Evolutionary conservation across 1,284 basidiomycete genomes (phyloP).

Genomic region (Stereum hirsutum): DNA sequence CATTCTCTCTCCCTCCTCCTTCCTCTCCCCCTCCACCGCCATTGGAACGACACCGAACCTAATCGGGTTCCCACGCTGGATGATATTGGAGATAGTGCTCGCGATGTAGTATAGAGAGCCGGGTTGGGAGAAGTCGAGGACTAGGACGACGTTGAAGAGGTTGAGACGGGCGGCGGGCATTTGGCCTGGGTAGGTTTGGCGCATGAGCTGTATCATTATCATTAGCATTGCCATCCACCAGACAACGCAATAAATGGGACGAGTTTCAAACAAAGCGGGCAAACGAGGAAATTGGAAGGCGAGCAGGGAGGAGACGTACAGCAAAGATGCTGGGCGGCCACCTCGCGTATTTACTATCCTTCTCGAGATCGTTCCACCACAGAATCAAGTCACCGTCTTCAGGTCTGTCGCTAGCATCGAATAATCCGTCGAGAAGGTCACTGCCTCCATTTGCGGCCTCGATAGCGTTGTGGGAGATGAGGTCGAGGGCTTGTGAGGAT

Average conservation of each 20-base stretch:
- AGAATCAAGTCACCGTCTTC: conserved; percentile 71
- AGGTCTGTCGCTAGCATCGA: conserved; percentile 81
- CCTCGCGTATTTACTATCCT: conserved; percentile 56
- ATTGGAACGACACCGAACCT: conserved; percentile 80
- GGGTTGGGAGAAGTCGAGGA: conserved; percentile 67
- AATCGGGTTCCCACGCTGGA: conserved; percentile 66
- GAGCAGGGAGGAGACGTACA: conserved; percentile 27
- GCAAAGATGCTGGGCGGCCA: conserved; percentile 42
- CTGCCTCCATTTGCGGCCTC: conserved; percentile 34
- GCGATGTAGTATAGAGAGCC: conserved; percentile 54
- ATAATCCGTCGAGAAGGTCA: conserved; percentile 59
- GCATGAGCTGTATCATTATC: conserved; percentile 44
- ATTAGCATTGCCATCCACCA: conserved; percentile 10
- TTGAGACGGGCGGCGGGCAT: conserved; percentile 69
- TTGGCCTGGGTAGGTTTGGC: conserved; percentile 67
- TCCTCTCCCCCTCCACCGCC: conserved; percentile 51
- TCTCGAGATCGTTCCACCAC: conserved; percentile 90
- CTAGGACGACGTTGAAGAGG: conserved; percentile 73
- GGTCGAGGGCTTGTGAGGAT: conserved; percentile 53
- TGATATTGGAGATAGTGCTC: conserved; percentile 55
- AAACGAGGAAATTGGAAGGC: too few relatives aligned
- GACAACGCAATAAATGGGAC: background rate
- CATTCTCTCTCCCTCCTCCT: conserved; percentile 56
- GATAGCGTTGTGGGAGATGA: conserved; percentile 60
- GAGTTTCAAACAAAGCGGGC: too few relatives aligned